Conservation (phyloP, 768 basidiomycete species). For the Boletus sp. region DNA sequence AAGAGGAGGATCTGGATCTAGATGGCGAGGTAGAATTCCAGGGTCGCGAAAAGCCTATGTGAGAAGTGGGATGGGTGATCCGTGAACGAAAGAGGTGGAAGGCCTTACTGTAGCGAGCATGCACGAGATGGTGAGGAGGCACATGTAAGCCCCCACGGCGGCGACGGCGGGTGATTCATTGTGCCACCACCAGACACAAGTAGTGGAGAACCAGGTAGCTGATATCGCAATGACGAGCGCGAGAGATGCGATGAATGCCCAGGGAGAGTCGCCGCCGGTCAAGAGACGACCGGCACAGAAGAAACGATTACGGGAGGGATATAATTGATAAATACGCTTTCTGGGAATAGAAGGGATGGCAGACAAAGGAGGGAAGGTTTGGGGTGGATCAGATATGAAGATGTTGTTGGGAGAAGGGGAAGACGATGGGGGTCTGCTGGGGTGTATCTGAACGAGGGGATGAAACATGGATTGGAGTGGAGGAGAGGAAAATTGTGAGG, state of each 20-base stretch:
- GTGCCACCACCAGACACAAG: conserved; percentile 86
- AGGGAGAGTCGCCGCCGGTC: conserved; percentile 82
- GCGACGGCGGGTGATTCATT: conserved; percentile 71
- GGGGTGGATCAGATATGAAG: conserved; percentile 31
- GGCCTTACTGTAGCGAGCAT: conserved; percentile 72
- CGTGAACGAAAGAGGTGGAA: not conserved
- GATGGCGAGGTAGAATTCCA: conserved; percentile 83
- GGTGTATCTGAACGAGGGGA: conserved; percentile 26
- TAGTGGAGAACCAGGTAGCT: conserved; percentile 85
- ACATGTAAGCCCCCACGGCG: conserved; percentile 58
- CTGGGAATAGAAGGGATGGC: conserved; percentile 31
- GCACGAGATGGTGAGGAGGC: conserved; percentile 62
- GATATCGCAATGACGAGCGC: conserved; percentile 61
- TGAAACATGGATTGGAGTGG: conserved; percentile 15
- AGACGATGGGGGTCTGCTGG: conserved; percentile 20
- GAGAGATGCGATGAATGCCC: conserved; percentile 72
- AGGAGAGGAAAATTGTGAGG: conserved; percentile 4
- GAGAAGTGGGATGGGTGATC: not conserved
- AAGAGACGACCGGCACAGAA: conserved; percentile 68
- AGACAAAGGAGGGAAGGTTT: conserved; percentile 32
- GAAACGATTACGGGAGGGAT: conserved; percentile 75
- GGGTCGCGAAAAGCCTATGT: conserved; percentile 73
- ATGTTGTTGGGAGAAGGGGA: conserved; percentile 28
- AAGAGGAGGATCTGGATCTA: conserved; percentile 85
- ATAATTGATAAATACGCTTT: conserved; percentile 56